These are phyloP conservation scores for Artemisia tridentata DNA, from an alignment of 129 eudicot species.

Conservation along the genomic window DNA sequence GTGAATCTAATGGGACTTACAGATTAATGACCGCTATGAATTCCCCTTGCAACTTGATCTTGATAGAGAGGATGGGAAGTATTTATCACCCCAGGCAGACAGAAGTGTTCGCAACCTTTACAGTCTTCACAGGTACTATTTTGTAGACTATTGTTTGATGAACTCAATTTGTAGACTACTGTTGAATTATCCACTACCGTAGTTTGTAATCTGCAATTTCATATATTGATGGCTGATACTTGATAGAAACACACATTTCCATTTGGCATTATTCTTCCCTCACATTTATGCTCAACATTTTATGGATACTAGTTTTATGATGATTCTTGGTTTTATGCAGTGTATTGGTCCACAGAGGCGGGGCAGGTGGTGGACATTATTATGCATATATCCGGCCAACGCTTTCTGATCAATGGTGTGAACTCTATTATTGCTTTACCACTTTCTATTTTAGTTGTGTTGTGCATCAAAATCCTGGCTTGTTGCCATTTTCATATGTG, in stretches of 20 bases:
- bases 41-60: constrained; percentile 90
- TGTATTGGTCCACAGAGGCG: constrained; percentile 95
- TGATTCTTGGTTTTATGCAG: constrained; percentile 46
- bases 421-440: background rate
- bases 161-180: background rate
- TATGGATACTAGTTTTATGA: background rate
- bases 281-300: background rate
- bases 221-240: background rate
- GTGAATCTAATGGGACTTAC: constrained; percentile 12
- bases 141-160: background rate
- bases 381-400: constrained; percentile 91
- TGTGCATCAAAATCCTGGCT: background rate
- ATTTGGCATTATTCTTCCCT: background rate
- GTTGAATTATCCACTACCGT: background rate
- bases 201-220: background rate
- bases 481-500: background rate
- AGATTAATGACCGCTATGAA: constrained; percentile 92
- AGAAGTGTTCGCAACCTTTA: constrained; percentile 79
- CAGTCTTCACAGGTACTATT: constrained; percentile 73
- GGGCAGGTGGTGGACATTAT: constrained; percentile 95
- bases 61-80: constrained; percentile 76
- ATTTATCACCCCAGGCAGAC: constrained; percentile 83
- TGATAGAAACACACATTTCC: background rate
- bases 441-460: constrained; percentile 7
- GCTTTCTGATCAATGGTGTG: constrained; percentile 88